Evolutionary conservation across 225 moss, liverwort and hornwort species (phyloP).

Genomic region (Straminergon stramineum): DNA sequence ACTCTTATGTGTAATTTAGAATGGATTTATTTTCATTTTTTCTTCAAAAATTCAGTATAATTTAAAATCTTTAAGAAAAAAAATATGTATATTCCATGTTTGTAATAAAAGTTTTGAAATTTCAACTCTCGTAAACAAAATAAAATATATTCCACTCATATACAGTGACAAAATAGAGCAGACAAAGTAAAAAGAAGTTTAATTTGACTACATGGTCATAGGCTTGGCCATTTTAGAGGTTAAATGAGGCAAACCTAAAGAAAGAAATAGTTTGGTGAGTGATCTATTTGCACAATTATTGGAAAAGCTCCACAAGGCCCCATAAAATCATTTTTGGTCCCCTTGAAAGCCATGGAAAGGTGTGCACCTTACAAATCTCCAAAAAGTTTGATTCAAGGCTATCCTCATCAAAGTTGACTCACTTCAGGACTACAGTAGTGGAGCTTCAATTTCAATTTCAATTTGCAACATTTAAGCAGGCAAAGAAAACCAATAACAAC

Average conservation of each 20-base stretch:
- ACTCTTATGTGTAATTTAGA: not conserved
- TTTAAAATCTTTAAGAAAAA: not conserved
- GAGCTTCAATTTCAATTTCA: not conserved
- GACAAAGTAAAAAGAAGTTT: not conserved
- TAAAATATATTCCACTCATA: not conserved
- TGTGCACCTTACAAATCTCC: not conserved
- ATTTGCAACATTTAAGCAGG: not conserved
- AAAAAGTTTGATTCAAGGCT: not conserved
- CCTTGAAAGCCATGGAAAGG: not conserved
- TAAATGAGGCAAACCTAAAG: too few relatives aligned
- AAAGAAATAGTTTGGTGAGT: not conserved
- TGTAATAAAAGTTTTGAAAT: fast-evolving
- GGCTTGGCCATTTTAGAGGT: not conserved
- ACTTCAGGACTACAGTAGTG: not conserved
- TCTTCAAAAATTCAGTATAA: not conserved
- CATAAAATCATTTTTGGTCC: not conserved
- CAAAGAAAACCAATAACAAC: not conserved
- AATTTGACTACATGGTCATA: not conserved
- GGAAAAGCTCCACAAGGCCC: not conserved
- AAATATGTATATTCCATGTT: not conserved
- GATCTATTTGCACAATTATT: not conserved
- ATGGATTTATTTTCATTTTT: not conserved
- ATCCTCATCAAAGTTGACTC: not conserved
- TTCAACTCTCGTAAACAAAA: not conserved
- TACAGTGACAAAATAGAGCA: fast-evolving